Conservation (phyloP, 2,329 filamentous ascomycete genomes). For the Trichophyton equinum region DNA sequence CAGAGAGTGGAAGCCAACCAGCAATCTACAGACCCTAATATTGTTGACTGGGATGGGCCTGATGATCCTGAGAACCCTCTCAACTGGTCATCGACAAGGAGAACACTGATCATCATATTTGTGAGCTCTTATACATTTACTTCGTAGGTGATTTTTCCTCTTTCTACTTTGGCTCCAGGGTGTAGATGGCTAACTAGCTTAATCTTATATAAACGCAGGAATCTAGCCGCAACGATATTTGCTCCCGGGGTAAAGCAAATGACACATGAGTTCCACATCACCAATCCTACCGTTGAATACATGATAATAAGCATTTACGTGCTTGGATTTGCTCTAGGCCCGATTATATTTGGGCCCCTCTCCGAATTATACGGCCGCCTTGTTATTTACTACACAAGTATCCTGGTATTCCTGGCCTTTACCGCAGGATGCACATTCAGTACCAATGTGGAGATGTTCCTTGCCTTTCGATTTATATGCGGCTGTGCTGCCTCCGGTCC, state of each 20-base stretch:
- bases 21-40: constrained; percentile 4
- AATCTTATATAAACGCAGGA: neutral
- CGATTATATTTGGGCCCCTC: neutral
- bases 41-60: constrained; percentile 18
- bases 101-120: constrained; percentile 5
- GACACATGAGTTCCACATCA: constrained; percentile 33
- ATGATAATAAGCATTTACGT: neutral
- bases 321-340: neutral
- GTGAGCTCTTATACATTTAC: constrained; percentile 7
- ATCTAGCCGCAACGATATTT: constrained; percentile 10
- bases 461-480: neutral
- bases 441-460: neutral
- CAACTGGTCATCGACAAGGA: constrained; percentile 15
- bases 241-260: constrained; percentile 21
- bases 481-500: neutral
- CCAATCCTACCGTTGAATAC: neutral
- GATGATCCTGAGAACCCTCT: constrained; percentile 18
- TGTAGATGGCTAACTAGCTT: no score
- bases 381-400: neutral
- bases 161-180: neutral
- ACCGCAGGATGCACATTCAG: neutral
- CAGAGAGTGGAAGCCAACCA: neutral
- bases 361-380: neutral
- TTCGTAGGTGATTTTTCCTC: constrained; percentile 1
- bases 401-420: neutral